Evolutionary conservation across 1,284 basidiomycete genomes (phyloP).

Genomic region (Tremellales sp.): DNA sequence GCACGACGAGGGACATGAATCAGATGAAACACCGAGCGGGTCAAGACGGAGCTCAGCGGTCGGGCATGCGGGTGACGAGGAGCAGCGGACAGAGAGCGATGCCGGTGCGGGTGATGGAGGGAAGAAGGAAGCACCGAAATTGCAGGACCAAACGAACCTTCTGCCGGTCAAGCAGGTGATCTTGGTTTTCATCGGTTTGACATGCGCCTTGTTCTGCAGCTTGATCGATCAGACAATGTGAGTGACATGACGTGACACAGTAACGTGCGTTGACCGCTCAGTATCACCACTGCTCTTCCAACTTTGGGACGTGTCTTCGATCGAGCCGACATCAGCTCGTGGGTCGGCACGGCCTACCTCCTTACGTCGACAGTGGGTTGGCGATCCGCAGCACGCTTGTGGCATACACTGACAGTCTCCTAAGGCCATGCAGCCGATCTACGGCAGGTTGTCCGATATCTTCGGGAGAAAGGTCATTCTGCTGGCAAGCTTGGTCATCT

Average conservation of each 20-base stretch:
- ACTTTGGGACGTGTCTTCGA: conserved; percentile 65
- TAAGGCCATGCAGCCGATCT: conserved; percentile 61
- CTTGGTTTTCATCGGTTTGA: conserved; percentile 59
- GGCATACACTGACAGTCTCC: conserved; percentile 51
- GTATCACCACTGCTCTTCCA: conserved; percentile 66
- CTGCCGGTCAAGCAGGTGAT: conserved; percentile 65
- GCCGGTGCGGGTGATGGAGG: conserved; percentile 3
- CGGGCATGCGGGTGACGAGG: conserved; percentile 21
- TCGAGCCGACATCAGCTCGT: conserved; percentile 62
- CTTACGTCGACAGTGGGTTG: conserved; percentile 32
- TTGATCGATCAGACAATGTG: conserved; percentile 52
- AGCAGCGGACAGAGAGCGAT: conserved; percentile 6
- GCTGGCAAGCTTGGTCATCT: conserved; percentile 58
- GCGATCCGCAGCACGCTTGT: background rate
- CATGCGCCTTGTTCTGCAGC: conserved; percentile 54
- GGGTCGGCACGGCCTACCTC: conserved; percentile 54
- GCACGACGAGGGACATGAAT: conserved; percentile 25
- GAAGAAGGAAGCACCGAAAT: conserved; percentile 34
- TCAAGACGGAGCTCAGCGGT: too few species aligned
- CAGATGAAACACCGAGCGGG: background rate
- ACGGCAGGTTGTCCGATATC: conserved; percentile 70
- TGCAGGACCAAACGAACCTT: conserved; percentile 73
- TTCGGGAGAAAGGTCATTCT: conserved; percentile 68
- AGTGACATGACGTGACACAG: conserved; percentile 35
- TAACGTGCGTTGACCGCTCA: conserved; percentile 21